These are phyloP conservation scores for Waitea zeae DNA, from an alignment of 1,284 basidiomycete genomes.

Conservation along the genomic window DNA sequence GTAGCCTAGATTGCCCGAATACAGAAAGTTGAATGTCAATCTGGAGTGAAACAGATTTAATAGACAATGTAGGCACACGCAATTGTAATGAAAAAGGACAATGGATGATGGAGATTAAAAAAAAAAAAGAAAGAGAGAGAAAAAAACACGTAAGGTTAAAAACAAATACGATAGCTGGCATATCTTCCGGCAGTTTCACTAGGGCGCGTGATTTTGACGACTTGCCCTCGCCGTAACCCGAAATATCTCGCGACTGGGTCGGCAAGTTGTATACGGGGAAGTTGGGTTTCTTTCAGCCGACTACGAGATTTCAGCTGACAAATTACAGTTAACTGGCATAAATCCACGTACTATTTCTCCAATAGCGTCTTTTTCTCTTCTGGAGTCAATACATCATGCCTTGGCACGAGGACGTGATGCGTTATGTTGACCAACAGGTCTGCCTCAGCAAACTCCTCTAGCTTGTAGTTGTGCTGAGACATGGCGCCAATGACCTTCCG, in stretches of 20 bases:
- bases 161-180: conserved; percentile 83
- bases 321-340: conserved; percentile 1
- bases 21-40: too few relatives aligned
- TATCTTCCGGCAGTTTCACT: conserved; percentile 96
- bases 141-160: conserved; percentile 28
- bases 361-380: conserved; percentile 83
- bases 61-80: too few relatives aligned
- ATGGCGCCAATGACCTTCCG: conserved; percentile 88
- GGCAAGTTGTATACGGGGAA: conserved; percentile 89
- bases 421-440: conserved; percentile 97
- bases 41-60: too few relatives aligned
- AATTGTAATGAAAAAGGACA: too few relatives aligned
- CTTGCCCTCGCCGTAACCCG: conserved; percentile 86
- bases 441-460: conserved; percentile 95
- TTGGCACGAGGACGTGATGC: conserved; percentile 87
- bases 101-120: too few relatives aligned
- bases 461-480: conserved; percentile 67
- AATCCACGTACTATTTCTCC: conserved; percentile 72
- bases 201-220: conserved; percentile 95
- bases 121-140: too few relatives aligned
- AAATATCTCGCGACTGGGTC: conserved; percentile 98
- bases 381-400: conserved; percentile 75
- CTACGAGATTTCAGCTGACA: conserved; percentile 22
- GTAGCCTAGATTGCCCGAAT: too few relatives aligned
- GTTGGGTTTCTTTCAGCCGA: conserved; percentile 93